Base-by-base conservation (phyloP, 768 basidiomycete species). In the Agrocybe pediades region DNA sequence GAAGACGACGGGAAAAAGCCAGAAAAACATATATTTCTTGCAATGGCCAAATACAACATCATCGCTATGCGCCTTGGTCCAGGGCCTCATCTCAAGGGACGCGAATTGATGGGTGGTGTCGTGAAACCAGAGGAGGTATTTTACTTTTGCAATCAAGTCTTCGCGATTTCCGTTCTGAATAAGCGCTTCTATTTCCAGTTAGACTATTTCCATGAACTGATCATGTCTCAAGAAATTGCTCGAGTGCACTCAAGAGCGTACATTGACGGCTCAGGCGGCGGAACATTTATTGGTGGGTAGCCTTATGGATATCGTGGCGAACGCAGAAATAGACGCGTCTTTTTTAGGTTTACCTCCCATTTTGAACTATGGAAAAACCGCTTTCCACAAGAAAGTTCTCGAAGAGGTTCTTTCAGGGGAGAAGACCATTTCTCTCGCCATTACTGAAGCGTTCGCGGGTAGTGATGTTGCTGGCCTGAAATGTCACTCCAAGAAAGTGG, bases 141-240 rank as follows among this genome's bases (percentile, higher is more conserved):
- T 27, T 27, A n/a, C 6, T 13, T 2, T 16, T 16, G 11, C 41
- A 24, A 15, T 6, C 21, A 9, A 24, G 11, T 21, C 21, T 39
- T 40, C 36, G 42, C 55, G 8, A 39, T 15, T 2, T 9, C 11
- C 24, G 15, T 11, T 15, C 2, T 19, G n/a, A n/a, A n/a, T n/a
- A n/a, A n/a, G n/a, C n/a, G n/a, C n/a, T n/a, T n/a, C n/a, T n/a
- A n/a, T 19, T 51, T 21, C 17, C 36, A 60, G 56, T 62, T 59
- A 87, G 88, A 93, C 65, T 87, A 90, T 64, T 93, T 95, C 75
- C 87, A 93, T 66, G 92, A 88, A 75, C 68, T 88, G 36, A 86
- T 88, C 43, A 77, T 88, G 62, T 78, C 79, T 44, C 85, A 87
- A 57, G 93, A 96, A 69, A 68, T 88, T 24, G 74, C 80, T 0